These are phyloP conservation scores for Colletotrichum theobromicola DNA, from an alignment of 2,329 filamentous ascomycete genomes.

Conservation along the genomic window DNA sequence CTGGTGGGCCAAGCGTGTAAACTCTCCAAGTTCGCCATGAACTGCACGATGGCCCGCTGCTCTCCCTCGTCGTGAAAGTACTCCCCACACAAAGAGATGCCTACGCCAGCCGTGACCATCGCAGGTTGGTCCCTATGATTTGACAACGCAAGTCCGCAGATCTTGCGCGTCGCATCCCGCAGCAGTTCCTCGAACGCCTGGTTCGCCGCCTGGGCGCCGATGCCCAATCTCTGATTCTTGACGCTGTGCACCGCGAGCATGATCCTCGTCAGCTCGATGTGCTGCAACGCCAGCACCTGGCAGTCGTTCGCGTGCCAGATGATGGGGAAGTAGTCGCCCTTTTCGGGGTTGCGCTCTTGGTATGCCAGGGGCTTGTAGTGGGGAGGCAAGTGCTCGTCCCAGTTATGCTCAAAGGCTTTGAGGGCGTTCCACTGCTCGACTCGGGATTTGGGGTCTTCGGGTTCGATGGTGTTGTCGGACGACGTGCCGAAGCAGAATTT, in stretches of 20 bases:
- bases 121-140: conserved; percentile 61
- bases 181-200: conserved; percentile 43
- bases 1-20: conserved; percentile 58
- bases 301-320: conserved; percentile 32
- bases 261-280: conserved; percentile 37
- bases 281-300: not conserved
- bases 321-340: conserved; percentile 56
- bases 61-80: conserved; percentile 49
- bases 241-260: conserved; percentile 65
- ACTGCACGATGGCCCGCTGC: conserved; percentile 51
- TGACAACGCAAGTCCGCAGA: conserved; percentile 64
- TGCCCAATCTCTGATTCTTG: conserved; percentile 41
- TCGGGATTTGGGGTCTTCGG: conserved; percentile 31
- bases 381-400: conserved; percentile 51
- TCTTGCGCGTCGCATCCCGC: conserved; percentile 49
- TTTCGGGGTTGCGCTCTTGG: conserved; percentile 33
- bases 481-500: conserved; percentile 61
- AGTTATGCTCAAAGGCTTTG: conserved; percentile 48
- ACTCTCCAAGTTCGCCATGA: conserved; percentile 50
- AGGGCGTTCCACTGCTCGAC: conserved; percentile 47
- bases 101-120: conserved; percentile 61
- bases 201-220: conserved; percentile 32
- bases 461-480: not conserved
- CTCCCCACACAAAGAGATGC: conserved; percentile 53
- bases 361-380: conserved; percentile 62